Evolutionary conservation across 2,329 filamentous ascomycete species (phyloP), one percentile per base, ranked within the genome.

Genomic region (Leptographium lundbergii): DNA sequence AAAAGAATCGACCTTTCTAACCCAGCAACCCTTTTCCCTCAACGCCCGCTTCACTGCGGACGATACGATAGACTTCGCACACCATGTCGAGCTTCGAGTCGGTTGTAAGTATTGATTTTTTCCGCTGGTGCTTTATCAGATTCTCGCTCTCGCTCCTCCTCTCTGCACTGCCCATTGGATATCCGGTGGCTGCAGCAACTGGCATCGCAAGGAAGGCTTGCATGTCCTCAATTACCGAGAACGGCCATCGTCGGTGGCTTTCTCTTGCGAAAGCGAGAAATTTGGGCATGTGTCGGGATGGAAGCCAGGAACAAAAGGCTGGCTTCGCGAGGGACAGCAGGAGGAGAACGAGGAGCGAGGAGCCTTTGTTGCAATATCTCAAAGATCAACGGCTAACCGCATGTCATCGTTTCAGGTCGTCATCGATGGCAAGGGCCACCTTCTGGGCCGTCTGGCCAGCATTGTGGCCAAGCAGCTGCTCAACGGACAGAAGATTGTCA

Each of bases 371-470:
- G 19, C 42, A 22, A n/a, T 4, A 9, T 9, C 4, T 42, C 3
- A 25, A 17, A 24, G 24, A 34, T 47, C 13, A 54, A 32, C 17
- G 27, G 57, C 62, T 63, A 56, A 62, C 54, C n/a, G 4, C 11
- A 11, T 6, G 55, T 6, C 25, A 3, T n/a, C 9, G 42, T 39
- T 68, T 42, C 69, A 96, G 91, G 87, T 96, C 82, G 89, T 96
- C 82, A 95, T 99, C 77, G 94, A 99, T 87, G 94, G 91, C 89
- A 99, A 99, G 87, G 94, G 94, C 81, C 94, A 99, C 81, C 88
- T 99, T 77, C 91, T 99, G 79, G 94, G 94, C 84, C 92, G 94
- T 78, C 87, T 99, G 77, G 92, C 92, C 81, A 91, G 86, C 77
- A 96, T 91, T 75, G 91, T 97, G 74, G 92, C 92, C 77, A 97